A percentile compares a stretch with the other conserved stretches of the same genome.
These are phyloP conservation scores for Rubroboletus satanas DNA, from an alignment of 768 basidiomycete genomes.

Conservation along the genomic window DNA sequence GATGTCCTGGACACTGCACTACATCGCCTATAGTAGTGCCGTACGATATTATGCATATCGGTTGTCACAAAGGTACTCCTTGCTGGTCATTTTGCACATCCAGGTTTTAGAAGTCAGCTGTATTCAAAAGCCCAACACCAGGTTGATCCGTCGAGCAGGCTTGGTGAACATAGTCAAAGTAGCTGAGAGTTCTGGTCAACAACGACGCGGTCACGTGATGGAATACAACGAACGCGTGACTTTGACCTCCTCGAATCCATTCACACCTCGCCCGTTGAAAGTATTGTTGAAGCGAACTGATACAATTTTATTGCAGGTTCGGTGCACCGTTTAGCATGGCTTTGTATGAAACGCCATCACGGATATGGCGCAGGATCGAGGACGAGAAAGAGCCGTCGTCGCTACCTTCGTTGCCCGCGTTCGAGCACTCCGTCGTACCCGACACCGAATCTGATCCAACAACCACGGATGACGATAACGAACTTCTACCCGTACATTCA, in stretches of 20 bases:
- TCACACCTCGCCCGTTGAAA: neutral
- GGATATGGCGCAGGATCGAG: conserved; percentile 82
- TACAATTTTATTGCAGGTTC: neutral
- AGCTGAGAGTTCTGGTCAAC: too few species aligned
- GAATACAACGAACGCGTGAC: conserved; percentile 19
- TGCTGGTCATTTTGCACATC: too few species aligned
- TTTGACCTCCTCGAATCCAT: neutral
- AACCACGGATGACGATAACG: conserved; percentile 39
- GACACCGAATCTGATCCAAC: conserved; percentile 36
- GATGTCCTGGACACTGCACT: neutral
- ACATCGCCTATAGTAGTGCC: too few species aligned
- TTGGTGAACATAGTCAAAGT: too few species aligned
- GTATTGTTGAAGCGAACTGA: neutral
- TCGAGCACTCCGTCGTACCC: conserved; percentile 57
- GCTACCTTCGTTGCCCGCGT: conserved; percentile 68
- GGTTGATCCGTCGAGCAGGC: too few species aligned
- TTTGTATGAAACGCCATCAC: conserved; percentile 75
- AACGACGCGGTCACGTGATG: conserved; percentile 26
- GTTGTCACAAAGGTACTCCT: too few species aligned
- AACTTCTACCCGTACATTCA: conserved; percentile 58
- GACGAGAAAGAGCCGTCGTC: conserved; percentile 79
- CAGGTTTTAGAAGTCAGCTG: too few species aligned
- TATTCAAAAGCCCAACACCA: too few species aligned
- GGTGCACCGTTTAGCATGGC: conserved; percentile 32
- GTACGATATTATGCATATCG: too few species aligned